A percentile compares a stretch with the other conserved stretches of the same genome.
phyloP scores from a whole-genome alignment of 257 asterid species.

The Solanum ossicruentum region DNA sequence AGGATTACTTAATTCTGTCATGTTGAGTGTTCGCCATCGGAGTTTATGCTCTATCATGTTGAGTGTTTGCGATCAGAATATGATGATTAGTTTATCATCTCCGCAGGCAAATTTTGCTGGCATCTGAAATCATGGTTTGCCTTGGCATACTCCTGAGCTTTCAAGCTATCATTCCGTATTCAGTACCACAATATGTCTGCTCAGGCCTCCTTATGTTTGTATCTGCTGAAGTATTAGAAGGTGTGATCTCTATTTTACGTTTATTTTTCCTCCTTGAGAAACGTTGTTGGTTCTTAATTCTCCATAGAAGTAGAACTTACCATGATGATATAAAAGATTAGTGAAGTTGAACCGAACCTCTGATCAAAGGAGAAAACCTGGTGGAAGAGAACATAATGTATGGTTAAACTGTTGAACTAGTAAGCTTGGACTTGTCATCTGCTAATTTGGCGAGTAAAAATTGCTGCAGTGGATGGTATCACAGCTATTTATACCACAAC shows the following conservation, averaged over 20 bases:
- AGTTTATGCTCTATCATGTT: background rate
- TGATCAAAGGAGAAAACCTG: background rate
- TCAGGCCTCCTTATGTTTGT: conserved; percentile 65
- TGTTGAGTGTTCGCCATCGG: background rate
- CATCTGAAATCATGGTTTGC: conserved; percentile 63
- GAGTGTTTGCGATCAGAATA: background rate
- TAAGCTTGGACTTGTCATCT: background rate
- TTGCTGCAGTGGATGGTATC: background rate
- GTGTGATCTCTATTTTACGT: conserved; percentile 7
- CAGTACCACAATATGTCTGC: conserved; percentile 52
- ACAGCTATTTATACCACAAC: background rate
- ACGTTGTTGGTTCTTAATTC: background rate
- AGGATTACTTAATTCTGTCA: background rate
- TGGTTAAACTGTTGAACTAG: background rate
- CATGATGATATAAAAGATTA: background rate
- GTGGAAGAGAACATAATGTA: background rate
- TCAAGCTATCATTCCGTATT: conserved; percentile 38
- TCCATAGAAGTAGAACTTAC: background rate
- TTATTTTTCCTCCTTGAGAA: background rate
- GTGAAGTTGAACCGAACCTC: background rate
- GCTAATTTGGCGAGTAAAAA: background rate
- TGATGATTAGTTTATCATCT: background rate
- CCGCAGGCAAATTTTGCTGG: conserved; percentile 63
- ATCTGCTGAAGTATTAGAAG: conserved; percentile 86
- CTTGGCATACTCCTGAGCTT: conserved; percentile 54